These are phyloP conservation scores for Aspergillus sp. DNA, from an alignment of 2,329 filamentous ascomycete genomes.

Conservation along the genomic window DNA sequence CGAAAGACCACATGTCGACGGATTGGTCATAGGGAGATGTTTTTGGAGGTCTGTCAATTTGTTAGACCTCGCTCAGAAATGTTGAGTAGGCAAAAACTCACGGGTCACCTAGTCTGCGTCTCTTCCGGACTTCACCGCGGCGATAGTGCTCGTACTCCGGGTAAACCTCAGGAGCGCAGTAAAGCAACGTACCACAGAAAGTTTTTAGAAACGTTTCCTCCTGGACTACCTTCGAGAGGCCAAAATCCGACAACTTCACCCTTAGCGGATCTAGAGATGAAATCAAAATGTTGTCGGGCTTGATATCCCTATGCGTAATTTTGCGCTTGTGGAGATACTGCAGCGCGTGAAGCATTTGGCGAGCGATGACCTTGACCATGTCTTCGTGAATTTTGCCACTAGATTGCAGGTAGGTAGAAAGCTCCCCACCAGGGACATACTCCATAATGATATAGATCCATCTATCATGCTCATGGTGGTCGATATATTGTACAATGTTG, in stretches of 20 bases:
- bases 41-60: constrained; percentile 42
- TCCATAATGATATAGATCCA: constrained; percentile 98
- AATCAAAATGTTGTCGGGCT: constrained; percentile 96
- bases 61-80: constrained; percentile 12
- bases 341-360: constrained; percentile 71
- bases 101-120: constrained; percentile 55
- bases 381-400: constrained; percentile 64
- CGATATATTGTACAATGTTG: constrained; percentile 89
- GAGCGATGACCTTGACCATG: constrained; percentile 68
- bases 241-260: constrained; percentile 95
- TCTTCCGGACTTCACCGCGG: constrained; percentile 60
- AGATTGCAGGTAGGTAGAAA: constrained; percentile 69
- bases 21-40: constrained; percentile 78
- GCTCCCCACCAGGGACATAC: constrained; percentile 76
- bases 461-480: constrained; percentile 78
- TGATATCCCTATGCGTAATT: constrained; percentile 98
- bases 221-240: constrained; percentile 89
- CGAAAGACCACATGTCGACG: constrained; percentile 95
- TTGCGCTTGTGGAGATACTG: constrained; percentile 82
- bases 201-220: constrained; percentile 92
- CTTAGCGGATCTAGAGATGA: constrained; percentile 68
- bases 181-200: constrained; percentile 92
- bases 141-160: constrained; percentile 72
- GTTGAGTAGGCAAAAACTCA: constrained; percentile 26
- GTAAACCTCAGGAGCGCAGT: constrained; percentile 96